Conservation (phyloP, 129 eudicot species). For the Rutidosis leptorrhynchoides region DNA sequence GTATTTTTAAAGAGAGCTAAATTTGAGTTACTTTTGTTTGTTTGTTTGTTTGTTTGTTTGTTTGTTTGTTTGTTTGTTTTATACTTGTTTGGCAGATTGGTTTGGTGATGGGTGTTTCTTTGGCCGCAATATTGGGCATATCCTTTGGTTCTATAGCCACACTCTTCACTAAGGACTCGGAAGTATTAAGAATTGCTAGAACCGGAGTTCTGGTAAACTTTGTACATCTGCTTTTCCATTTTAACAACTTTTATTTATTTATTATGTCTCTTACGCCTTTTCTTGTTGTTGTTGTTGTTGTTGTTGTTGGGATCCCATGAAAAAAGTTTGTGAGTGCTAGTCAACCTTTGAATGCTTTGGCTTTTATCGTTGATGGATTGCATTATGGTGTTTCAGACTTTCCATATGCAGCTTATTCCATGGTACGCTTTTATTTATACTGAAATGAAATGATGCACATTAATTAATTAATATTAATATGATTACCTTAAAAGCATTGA, state of each 20-base stretch:
- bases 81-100: conserved; percentile 59
- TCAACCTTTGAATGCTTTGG: conserved; percentile 86
- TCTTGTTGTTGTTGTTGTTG: too few species aligned
- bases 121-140: conserved; percentile 65
- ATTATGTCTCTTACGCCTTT: conserved; percentile 4
- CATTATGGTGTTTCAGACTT: conserved; percentile 95
- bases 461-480: background rate
- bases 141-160: conserved; percentile 67
- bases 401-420: conserved; percentile 80
- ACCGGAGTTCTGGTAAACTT: conserved; percentile 66
- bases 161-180: conserved; percentile 64
- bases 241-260: background rate
- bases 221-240: conserved; percentile 11
- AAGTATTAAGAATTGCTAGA: conserved; percentile 56
- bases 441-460: background rate
- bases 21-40: too few species aligned
- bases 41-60: too few species aligned
- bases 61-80: too few species aligned
- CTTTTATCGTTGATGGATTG: conserved; percentile 89
- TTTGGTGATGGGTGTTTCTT: conserved; percentile 48
- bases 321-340: conserved; percentile 84
- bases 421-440: conserved; percentile 47
- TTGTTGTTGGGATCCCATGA: conserved; percentile 8
- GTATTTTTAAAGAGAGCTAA: too few species aligned
- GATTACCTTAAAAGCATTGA: background rate